These are phyloP conservation scores for Hypoxylon sp. DNA, from an alignment of 2,329 filamentous ascomycete genomes.

Conservation along the genomic window DNA sequence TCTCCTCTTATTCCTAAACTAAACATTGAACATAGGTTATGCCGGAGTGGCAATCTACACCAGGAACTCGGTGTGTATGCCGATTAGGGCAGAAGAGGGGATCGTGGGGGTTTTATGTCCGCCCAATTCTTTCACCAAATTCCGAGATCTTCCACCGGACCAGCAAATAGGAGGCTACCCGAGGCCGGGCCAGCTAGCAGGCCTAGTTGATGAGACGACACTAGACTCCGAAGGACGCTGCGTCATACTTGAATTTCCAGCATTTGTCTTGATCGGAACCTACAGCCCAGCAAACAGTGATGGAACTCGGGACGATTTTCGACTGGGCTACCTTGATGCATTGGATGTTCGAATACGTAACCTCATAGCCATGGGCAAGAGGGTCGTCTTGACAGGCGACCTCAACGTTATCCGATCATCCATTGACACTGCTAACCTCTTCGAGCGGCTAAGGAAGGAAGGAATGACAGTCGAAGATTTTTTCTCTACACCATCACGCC, in stretches of 20 bases:
- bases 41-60: constrained; percentile 97
- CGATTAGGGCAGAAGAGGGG: constrained; percentile 94
- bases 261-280: constrained; percentile 92
- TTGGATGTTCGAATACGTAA: constrained; percentile 90
- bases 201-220: constrained; percentile 74
- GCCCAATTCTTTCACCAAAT: constrained; percentile 78
- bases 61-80: constrained; percentile 85
- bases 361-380: constrained; percentile 82
- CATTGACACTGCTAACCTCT: constrained; percentile 82
- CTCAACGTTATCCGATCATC: constrained; percentile 81
- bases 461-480: constrained; percentile 79
- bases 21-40: constrained; percentile 74
- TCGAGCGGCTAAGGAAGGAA: constrained; percentile 80
- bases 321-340: constrained; percentile 82
- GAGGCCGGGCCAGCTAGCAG: constrained; percentile 74
- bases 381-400: constrained; percentile 88
- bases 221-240: constrained; percentile 95
- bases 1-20: constrained; percentile 15
- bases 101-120: constrained; percentile 84
- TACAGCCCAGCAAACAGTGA: constrained; percentile 94
- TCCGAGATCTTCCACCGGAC: constrained; percentile 79
- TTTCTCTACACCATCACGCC: constrained; percentile 77
- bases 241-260: constrained; percentile 91
- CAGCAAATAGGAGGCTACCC: constrained; percentile 93
- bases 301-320: constrained; percentile 85